Percentiles rank a stretch among this genome's conserved stretches.
phyloP scores from a whole-genome alignment of 2,329 filamentous ascomycete species.

The Monilinia fructigena region DNA sequence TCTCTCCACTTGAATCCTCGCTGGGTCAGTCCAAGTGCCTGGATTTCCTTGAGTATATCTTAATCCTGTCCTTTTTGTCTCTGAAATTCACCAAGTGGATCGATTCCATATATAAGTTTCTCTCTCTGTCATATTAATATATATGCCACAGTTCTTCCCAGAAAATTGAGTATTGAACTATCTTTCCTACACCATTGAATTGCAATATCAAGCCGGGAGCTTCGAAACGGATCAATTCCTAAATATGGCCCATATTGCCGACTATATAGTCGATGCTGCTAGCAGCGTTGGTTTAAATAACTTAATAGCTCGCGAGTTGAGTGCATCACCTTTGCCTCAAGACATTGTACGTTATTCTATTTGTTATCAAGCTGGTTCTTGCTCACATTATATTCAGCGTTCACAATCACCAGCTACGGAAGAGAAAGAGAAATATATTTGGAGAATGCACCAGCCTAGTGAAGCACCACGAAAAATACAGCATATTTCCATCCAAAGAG shows the following conservation, averaged over 20 bases:
- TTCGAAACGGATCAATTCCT: conserved; percentile 26
- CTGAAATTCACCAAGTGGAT: conserved; percentile 27
- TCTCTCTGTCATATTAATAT: conserved; percentile 22
- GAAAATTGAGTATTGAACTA: conserved; percentile 16
- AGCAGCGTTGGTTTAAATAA: conserved; percentile 22
- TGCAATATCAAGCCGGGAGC: conserved; percentile 28
- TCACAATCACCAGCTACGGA: conserved; percentile 26
- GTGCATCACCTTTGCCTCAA: conserved; percentile 42
- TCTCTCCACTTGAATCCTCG: conserved; percentile 27
- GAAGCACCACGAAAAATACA: conserved; percentile 54
- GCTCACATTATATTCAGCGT: conserved; percentile 31
- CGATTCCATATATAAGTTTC: conserved; percentile 28
- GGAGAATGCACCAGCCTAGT: conserved; percentile 59
- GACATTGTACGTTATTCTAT: conserved; percentile 36
- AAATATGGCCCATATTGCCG: conserved; percentile 24
- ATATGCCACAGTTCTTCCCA: conserved; percentile 18
- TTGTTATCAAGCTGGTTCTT: conserved; percentile 15
- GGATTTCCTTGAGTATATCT: conserved; percentile 31
- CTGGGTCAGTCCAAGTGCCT: conserved; percentile 31
- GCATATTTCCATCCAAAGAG: conserved; percentile 57
- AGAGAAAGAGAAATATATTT: conserved; percentile 51
- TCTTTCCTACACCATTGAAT: conserved; percentile 22
- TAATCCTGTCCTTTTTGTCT: conserved; percentile 25
- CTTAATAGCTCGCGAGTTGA: conserved; percentile 35
- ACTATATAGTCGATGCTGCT: conserved; percentile 15